Percentiles rank a stretch among this genome's conserved stretches.
phyloP scores from a whole-genome alignment of 1,139 yeast genomes.

The Lodderomyces beijingensis region DNA sequence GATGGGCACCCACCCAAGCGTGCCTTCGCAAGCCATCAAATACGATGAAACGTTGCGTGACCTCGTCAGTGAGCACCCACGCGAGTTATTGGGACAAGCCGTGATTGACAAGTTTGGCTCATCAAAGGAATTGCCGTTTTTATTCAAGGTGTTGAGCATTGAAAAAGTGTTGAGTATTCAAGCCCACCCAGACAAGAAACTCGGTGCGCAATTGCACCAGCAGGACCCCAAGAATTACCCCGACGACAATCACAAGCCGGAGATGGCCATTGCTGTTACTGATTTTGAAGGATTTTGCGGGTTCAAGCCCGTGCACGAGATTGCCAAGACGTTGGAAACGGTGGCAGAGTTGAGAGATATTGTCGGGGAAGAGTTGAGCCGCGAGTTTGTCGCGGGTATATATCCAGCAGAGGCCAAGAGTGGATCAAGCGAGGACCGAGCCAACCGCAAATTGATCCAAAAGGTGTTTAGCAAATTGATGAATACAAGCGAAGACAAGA shows the following conservation, averaged over 20 bases:
- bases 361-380: slow-evolving; percentile 58
- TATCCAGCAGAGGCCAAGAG: slow-evolving; percentile 35
- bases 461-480: slow-evolving; percentile 74
- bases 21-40: slow-evolving; percentile 67
- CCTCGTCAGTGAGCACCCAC: slow-evolving; percentile 58
- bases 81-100: slow-evolving; percentile 49
- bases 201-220: slow-evolving; percentile 72
- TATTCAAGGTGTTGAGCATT: slow-evolving; percentile 90
- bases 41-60: slow-evolving; percentile 57
- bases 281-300: slow-evolving; percentile 98
- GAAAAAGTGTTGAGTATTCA: slow-evolving; percentile 91
- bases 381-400: slow-evolving; percentile 49
- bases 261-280: slow-evolving; percentile 97
- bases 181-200: slow-evolving; percentile 92
- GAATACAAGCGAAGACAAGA: slow-evolving; percentile 62
- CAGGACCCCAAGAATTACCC: slow-evolving; percentile 92
- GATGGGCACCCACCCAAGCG: slow-evolving; percentile 98
- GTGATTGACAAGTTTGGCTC: slow-evolving; percentile 67
- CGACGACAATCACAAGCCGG: slow-evolving; percentile 98
- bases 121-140: slow-evolving; percentile 73
- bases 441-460: slow-evolving; percentile 65
- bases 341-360: slow-evolving; percentile 74
- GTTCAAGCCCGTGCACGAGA: slow-evolving; percentile 81
- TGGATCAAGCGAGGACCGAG: slow-evolving; percentile 44
- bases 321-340: slow-evolving; percentile 58